Base-by-base conservation (phyloP, 768 basidiomycete genomes). In the Artomyces pyxidatus region DNA sequence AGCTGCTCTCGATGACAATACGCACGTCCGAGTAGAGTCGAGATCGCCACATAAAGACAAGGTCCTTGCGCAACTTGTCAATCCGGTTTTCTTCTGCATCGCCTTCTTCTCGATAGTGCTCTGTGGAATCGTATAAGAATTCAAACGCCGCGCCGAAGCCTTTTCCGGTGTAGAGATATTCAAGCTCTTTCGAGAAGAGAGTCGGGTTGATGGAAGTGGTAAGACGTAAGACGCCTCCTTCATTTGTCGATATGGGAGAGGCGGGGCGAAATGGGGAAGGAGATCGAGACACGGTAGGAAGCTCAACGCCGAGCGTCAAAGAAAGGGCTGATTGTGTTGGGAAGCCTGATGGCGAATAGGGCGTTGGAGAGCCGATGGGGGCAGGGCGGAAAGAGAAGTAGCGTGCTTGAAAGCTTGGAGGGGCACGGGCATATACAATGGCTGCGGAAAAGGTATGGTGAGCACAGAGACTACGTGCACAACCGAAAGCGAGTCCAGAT, bases 41-140 rank as follows among this genome's bases (percentile, higher is more conserved):
- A 11, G 87, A 88, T 27, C 95, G 72, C 95, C 94, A 97, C 91
- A 93, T 95, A 71, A 85, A 96, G 21, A 94, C 88, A 25, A 96
- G 74, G 61, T 97, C 95, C 65, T 91, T 90, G 52, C 90, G 80
- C 9, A 96, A 78, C 67, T 92, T 89, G 64, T 91, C 89, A 35
- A 88, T 68, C 12, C 89, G 71, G 39, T 76, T 69, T 54, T 73
- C 79, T 64, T 69, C 78, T 8, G 67, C 72, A 55, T 71, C 71
- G 45, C 65, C 79, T 47, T 69, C 70, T 32, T 67, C 70, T 37
- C 63, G 63, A 50, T 53, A 51, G 37, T 61, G 65, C 55, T 69
- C 72, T 9, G 68, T 62, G 44, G 70, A 67, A 58, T 93, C 91
- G 58, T 89, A 91, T 5, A 91, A 77, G 62, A 88, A 92, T 56